phyloP scores from a whole-genome alignment of 2,329 filamentous ascomycete genomes.

The Paracoccidioides lutzii region DNA sequence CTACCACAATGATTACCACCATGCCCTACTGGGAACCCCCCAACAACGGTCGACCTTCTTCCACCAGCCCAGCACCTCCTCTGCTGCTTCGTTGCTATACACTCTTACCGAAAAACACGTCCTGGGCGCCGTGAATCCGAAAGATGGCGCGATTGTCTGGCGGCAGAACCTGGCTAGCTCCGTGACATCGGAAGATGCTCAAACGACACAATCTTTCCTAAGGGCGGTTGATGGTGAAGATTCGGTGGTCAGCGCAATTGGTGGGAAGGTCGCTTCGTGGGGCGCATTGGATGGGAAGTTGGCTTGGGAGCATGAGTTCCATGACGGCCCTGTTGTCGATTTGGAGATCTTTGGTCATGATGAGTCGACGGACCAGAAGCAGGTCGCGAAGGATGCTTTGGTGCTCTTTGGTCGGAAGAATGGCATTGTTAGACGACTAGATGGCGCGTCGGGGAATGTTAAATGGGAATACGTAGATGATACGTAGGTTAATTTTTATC shows the following conservation, averaged over 20 bases:
- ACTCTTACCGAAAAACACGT: constrained; percentile 75
- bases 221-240: constrained; percentile 67
- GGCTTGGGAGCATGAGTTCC: constrained; percentile 56
- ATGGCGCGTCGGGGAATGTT: constrained; percentile 57
- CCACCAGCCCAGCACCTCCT: constrained; percentile 68
- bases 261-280: constrained; percentile 63
- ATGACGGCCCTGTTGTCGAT: constrained; percentile 30
- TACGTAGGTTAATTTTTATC: constrained; percentile 27
- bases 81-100: constrained; percentile 81
- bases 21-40: constrained; percentile 74
- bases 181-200: constrained; percentile 22
- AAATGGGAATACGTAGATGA: constrained; percentile 66
- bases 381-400: constrained; percentile 48
- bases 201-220: constrained; percentile 24
- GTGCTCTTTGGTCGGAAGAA: constrained; percentile 47
- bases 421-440: constrained; percentile 54
- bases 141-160: constrained; percentile 75
- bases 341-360: constrained; percentile 65
- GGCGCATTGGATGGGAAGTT: constrained; percentile 68
- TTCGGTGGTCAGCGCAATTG: constrained; percentile 61
- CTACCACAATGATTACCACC: constrained; percentile 82
- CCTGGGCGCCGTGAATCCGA: constrained; percentile 78
- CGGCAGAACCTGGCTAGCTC: constrained; percentile 54
- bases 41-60: constrained; percentile 82
- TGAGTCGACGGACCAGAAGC: constrained; percentile 36